Evolutionary conservation across 1,284 basidiomycete species (phyloP).

Genomic region (Cutaneotrichosporon curvatum): DNA sequence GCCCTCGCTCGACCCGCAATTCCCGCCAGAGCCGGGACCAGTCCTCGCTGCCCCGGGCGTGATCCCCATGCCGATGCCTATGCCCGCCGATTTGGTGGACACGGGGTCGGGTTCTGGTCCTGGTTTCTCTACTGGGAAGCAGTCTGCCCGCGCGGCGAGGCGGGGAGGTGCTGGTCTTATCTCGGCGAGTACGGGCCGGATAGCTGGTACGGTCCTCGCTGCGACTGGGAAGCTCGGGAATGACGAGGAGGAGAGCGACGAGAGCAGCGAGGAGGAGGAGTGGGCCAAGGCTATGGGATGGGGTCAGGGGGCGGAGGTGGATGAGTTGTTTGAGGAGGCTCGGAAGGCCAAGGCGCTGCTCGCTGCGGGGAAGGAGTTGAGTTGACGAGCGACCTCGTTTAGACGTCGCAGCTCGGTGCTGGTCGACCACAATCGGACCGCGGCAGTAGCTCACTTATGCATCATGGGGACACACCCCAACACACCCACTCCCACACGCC

Average conservation of each 20-base stretch:
- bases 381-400: not conserved
- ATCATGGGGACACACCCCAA: too few species aligned
- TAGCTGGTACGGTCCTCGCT: constrained; percentile 14
- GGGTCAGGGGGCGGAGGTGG: constrained; percentile 21
- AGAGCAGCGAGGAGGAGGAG: constrained; percentile 21
- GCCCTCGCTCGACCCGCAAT: not conserved
- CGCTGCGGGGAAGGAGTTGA: not conserved
- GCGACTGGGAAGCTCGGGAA: constrained; percentile 13
- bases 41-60: not conserved
- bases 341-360: constrained; percentile 14
- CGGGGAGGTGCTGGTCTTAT: constrained; percentile 1
- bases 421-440: too few species aligned
- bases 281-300: constrained; percentile 25
- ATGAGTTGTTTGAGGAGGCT: constrained; percentile 21
- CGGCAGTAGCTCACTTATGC: too few species aligned
- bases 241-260: constrained; percentile 8
- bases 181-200: not conserved
- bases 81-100: not conserved
- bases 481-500: too few species aligned
- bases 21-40: constrained; percentile 2
- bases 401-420: not conserved
- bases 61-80: not conserved
- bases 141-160: not conserved
- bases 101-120: too few species aligned
- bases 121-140: too few species aligned